These are phyloP conservation scores for Marsdenia floribunda DNA, from an alignment of 257 asterid genomes.

Conservation along the genomic window DNA sequence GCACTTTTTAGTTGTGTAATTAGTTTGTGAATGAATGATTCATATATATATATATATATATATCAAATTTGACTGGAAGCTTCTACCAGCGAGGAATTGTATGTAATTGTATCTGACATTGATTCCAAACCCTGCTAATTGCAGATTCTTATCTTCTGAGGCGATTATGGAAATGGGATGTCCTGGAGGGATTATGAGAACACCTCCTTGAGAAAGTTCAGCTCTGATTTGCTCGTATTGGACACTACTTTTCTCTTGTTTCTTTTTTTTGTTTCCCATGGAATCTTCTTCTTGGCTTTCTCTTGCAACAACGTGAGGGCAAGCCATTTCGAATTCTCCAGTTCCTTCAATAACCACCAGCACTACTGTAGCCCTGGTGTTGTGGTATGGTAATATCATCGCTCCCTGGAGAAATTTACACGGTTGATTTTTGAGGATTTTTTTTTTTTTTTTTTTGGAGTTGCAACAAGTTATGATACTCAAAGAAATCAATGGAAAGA, in stretches of 20 bases:
- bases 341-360: slow-evolving; percentile 30
- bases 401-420: slow-evolving; percentile 28
- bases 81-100: slow-evolving; percentile 39
- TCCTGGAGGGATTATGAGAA: slow-evolving; percentile 34
- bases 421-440: no score
- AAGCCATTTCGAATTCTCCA: slow-evolving; percentile 41
- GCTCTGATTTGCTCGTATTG: slow-evolving; percentile 25
- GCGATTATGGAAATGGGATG: slow-evolving; percentile 39
- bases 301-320: slow-evolving; percentile 34
- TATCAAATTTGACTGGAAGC: no score
- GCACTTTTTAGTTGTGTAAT: not conserved
- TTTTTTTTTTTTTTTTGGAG: no score
- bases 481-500: not conserved
- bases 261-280: not conserved
- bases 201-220: slow-evolving; percentile 31
- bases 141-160: slow-evolving; percentile 27
- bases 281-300: slow-evolving; percentile 8
- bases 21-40: no score
- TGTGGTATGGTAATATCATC: slow-evolving; percentile 40
- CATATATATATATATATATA: no score
- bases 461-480: no score
- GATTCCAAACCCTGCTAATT: slow-evolving; percentile 34
- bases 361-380: slow-evolving; percentile 35
- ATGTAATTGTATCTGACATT: slow-evolving; percentile 27
- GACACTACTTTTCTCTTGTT: slow-evolving; percentile 8